Percentiles rank a stretch among this genome's conserved stretches.
These are phyloP conservation scores for Nepenthes alata DNA, from an alignment of 179 eudicot species.

Conservation along the genomic window DNA sequence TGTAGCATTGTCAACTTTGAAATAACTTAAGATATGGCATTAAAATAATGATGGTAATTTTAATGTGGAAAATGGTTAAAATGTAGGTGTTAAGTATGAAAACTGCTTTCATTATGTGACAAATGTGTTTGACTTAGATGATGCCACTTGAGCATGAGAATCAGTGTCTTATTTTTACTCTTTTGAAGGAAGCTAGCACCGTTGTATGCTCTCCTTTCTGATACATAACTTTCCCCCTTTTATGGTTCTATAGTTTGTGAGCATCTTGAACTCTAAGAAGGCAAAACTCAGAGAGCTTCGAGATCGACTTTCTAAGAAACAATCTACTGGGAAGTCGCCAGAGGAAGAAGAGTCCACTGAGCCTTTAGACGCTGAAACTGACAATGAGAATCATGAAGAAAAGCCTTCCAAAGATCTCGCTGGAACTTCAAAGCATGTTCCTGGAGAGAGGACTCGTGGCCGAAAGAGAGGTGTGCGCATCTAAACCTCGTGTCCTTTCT, in stretches of 20 bases:
- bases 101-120: too few relatives aligned
- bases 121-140: too few relatives aligned
- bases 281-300: constrained; percentile 78
- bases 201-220: not conserved
- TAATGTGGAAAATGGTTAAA: too few relatives aligned
- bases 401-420: constrained; percentile 14
- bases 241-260: constrained; percentile 50
- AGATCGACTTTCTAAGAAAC: constrained; percentile 38
- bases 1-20: too few relatives aligned
- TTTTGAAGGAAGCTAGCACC: too few relatives aligned
- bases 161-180: too few relatives aligned
- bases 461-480: constrained; percentile 28
- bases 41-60: too few relatives aligned
- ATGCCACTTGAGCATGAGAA: too few relatives aligned
- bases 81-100: too few relatives aligned
- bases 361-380: constrained; percentile 36
- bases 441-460: constrained; percentile 24
- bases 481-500: not conserved
- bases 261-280: constrained; percentile 73
- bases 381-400: constrained; percentile 29
- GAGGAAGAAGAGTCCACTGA: constrained; percentile 48
- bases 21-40: too few relatives aligned
- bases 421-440: constrained; percentile 33
- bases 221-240: not conserved
- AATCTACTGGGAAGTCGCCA: constrained; percentile 23